Evolutionary conservation across 1,139 yeast genomes (phyloP).

Genomic region (Suhomyces coccinellae): DNA sequence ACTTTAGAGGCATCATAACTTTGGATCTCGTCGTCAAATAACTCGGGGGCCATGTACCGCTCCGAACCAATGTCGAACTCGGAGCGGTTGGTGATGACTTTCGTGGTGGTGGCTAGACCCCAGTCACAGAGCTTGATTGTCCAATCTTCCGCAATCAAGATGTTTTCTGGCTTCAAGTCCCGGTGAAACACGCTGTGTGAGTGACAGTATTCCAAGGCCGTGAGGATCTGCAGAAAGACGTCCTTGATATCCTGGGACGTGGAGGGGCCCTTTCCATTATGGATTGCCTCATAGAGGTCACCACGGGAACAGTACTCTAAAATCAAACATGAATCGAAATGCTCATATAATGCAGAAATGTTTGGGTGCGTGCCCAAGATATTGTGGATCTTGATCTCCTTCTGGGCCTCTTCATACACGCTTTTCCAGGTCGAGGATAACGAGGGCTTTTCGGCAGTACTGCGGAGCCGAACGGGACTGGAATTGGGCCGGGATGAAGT

Average conservation of each 20-base stretch:
- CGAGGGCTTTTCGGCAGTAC: slow-evolving; percentile 13
- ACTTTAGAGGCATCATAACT: slow-evolving; percentile 82
- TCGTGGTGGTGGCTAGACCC: slow-evolving; percentile 81
- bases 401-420: slow-evolving; percentile 65
- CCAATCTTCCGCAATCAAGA: slow-evolving; percentile 77
- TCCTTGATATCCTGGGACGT: slow-evolving; percentile 72
- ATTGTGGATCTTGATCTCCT: slow-evolving; percentile 75
- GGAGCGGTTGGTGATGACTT: slow-evolving; percentile 46
- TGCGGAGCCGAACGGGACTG: slow-evolving; percentile 38
- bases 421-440: slow-evolving; percentile 32
- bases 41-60: slow-evolving; percentile 96
- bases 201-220: slow-evolving; percentile 79
- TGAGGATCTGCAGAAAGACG: slow-evolving; percentile 73
- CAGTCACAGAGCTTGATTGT: slow-evolving; percentile 84
- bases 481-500: slow-evolving; percentile 32
- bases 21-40: slow-evolving; percentile 61
- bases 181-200: slow-evolving; percentile 74
- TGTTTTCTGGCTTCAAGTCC: slow-evolving; percentile 89
- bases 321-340: slow-evolving; percentile 77
- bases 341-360: slow-evolving; percentile 69
- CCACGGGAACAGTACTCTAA: slow-evolving; percentile 91
- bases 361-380: slow-evolving; percentile 65
- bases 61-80: slow-evolving; percentile 95
- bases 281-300: slow-evolving; percentile 90
- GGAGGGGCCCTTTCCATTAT: slow-evolving; percentile 78